A percentile compares a stretch with the other conserved stretches of the same genome.
Conservation (phyloP, 2,329 filamentous ascomycete genomes). For the Tolypocladium ophioglossoides region DNA sequence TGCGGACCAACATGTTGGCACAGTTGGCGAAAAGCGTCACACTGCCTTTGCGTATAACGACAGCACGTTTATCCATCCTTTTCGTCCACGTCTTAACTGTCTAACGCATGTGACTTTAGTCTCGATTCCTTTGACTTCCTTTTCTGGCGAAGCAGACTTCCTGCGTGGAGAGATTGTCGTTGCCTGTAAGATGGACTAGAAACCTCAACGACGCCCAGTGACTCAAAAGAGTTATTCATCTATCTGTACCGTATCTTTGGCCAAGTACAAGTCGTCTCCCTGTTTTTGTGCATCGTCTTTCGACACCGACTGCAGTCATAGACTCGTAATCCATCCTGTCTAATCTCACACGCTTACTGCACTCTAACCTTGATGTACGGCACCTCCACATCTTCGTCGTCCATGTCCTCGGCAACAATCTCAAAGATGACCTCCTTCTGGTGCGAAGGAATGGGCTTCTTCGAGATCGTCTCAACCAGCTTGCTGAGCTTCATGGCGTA, state of each 20-base stretch:
- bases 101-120: too few species aligned
- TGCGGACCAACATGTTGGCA: too few species aligned
- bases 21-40: too few species aligned
- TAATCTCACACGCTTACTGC: constrained; percentile 10
- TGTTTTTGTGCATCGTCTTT: background rate
- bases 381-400: constrained; percentile 90
- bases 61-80: too few species aligned
- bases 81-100: too few species aligned
- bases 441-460: constrained; percentile 82
- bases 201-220: background rate
- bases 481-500: constrained; percentile 76
- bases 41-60: too few species aligned
- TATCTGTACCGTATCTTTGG: background rate
- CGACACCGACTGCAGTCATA: background rate
- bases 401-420: constrained; percentile 80
- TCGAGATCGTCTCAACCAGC: constrained; percentile 79
- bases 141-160: too few species aligned
- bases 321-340: constrained; percentile 4
- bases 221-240: background rate
- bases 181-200: background rate
- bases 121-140: too few species aligned
- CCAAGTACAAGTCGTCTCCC: background rate
- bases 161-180: too few species aligned
- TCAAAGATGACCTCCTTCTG: constrained; percentile 96
- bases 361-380: constrained; percentile 91